Evolutionary conservation across 2,329 filamentous ascomycete genomes (phyloP), one percentile per base, ranked within the genome.

Genomic region (Phoma sp.): DNA sequence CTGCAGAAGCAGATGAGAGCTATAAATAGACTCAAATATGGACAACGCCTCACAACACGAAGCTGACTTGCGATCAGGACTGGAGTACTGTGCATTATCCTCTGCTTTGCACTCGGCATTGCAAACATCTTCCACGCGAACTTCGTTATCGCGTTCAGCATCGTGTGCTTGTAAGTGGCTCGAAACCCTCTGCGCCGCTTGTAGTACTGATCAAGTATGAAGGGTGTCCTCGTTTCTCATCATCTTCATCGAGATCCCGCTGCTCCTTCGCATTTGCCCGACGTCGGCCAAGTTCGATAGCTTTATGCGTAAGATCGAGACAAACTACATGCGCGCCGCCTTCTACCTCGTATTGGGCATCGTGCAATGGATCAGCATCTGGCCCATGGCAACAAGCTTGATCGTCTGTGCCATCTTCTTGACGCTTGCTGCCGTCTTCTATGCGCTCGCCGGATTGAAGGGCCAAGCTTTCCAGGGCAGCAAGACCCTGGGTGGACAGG

Each of bases 221-320:
- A 81, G 81, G 61, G 69, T 79, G 44, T 80, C 67, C 62, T 64
- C 78, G 52, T 80, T 81, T 72, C 68, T 81, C 64, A 78, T 81
- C 66, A 73, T 81, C 67, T 81, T 82, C 69, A 78, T 81, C 63
- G 79, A 99, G 77, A 88, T 99, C 14, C 95, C 95, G 25, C 88
- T 98, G 55, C 89, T 99, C 53, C 88, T 99, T 58, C 90, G 95
- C 78, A 97, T 99, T 80, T 99, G 95, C 81, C 95, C 95, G 54
- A 99, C 95, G 5, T 98, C 93, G 11, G 78, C 88, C 61, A 87
- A 85, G 62, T 99, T 99, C 79, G 95, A 99, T 76, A 81, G 79
- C 63, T 88, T 92, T 74, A 93, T 99, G 76, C 92, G 93, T 77
- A 88, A 86, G 70, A 90, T 99, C 81, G 91, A 91, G 60, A 96